phyloP scores from a whole-genome alignment of 2,329 filamentous ascomycete genomes.

The Paecilomyces niveus region DNA sequence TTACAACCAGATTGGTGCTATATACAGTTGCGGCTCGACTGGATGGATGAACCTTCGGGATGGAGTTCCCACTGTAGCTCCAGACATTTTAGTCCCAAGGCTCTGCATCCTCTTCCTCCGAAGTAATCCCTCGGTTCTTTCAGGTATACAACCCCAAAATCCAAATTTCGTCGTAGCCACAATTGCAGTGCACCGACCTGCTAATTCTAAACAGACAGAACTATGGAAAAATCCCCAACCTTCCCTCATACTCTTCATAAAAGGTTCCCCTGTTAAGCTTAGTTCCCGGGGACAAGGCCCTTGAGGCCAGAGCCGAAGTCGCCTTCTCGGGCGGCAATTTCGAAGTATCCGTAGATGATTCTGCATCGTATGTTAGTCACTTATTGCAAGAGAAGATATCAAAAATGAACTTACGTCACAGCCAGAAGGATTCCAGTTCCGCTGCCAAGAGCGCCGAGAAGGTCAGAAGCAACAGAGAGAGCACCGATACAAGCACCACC shows the following conservation, averaged over 20 bases:
- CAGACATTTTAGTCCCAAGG: not conserved
- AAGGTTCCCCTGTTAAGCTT: slow-evolving; percentile 18
- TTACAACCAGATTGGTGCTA: slow-evolving; percentile 25
- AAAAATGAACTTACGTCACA: slow-evolving; percentile 71
- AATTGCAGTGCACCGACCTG: slow-evolving; percentile 6
- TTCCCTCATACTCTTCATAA: slow-evolving; percentile 26
- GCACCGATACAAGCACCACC: slow-evolving; percentile 98
- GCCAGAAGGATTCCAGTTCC: slow-evolving; percentile 97
- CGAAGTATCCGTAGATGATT: slow-evolving; percentile 99
- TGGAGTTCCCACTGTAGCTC: not conserved
- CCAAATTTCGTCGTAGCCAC: slow-evolving; percentile 9
- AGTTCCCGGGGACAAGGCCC: slow-evolving; percentile 52
- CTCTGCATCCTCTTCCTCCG: not conserved
- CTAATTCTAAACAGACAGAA: slow-evolving; percentile 13
- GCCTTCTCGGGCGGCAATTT: slow-evolving; percentile 97
- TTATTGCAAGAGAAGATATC: slow-evolving; percentile 1
- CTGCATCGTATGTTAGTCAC: slow-evolving; percentile 40
- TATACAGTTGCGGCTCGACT: slow-evolving; percentile 19
- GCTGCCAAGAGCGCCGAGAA: slow-evolving; percentile 90
- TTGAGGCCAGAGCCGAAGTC: slow-evolving; percentile 71
- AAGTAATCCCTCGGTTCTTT: not conserved
- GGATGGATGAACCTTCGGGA: not conserved
- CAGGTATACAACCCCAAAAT: not conserved
- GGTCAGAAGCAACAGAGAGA: slow-evolving; percentile 88
- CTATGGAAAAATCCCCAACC: slow-evolving; percentile 16